Conservation (phyloP, 768 basidiomycete genomes). For the Collybia mongolica region DNA sequence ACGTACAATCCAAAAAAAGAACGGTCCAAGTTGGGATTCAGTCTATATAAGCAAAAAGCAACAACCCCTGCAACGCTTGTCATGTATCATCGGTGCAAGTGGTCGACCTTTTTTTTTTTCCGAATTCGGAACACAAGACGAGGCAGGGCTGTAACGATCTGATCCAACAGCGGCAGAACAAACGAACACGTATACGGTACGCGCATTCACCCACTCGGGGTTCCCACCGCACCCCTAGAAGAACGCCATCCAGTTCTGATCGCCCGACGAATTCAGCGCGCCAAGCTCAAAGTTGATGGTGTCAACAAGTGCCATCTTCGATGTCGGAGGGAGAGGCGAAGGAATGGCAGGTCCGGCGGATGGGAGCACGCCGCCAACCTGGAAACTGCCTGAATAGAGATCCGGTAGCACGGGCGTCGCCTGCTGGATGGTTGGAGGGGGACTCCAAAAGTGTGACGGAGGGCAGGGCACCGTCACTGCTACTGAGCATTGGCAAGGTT, state of each 20-base stretch:
- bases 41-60: too few species aligned
- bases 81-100: too few species aligned
- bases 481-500: conserved; percentile 41
- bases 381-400: conserved; percentile 28
- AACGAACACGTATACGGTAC: neutral
- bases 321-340: conserved; percentile 25
- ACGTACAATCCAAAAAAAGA: too few species aligned
- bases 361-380: conserved; percentile 21
- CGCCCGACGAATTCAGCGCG: conserved; percentile 38
- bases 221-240: conserved; percentile 25
- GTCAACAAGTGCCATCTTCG: conserved; percentile 42
- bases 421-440: conserved; percentile 31
- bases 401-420: conserved; percentile 39
- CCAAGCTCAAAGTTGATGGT: conserved; percentile 49
- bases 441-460: conserved; percentile 45
- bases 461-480: conserved; percentile 28
- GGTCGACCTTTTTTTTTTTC: too few species aligned
- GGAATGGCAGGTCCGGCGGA: neutral
- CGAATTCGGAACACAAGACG: too few species aligned
- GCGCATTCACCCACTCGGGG: too few species aligned
- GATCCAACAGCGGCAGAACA: neutral
- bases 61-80: too few species aligned
- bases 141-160: too few species aligned
- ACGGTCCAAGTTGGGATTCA: too few species aligned
- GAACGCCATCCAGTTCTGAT: conserved; percentile 49